Conservation (phyloP, 2,329 filamentous ascomycete genomes). For the Parastagonospora avenae region DNA sequence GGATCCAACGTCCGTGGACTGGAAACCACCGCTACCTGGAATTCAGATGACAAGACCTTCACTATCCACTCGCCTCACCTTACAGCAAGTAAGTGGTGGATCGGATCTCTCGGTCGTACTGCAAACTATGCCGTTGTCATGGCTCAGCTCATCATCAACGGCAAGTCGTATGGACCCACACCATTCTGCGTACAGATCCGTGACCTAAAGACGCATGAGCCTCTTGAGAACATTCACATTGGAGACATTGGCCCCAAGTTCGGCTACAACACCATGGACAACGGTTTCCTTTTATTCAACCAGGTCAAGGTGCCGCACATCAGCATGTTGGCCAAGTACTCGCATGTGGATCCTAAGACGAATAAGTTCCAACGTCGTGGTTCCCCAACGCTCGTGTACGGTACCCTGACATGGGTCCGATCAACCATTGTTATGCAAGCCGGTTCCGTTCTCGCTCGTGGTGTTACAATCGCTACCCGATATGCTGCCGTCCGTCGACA, state of each 20-base stretch:
- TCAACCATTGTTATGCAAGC: slow-evolving; percentile 76
- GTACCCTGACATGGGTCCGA: slow-evolving; percentile 76
- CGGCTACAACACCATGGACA: slow-evolving; percentile 82
- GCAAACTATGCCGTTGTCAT: slow-evolving; percentile 81
- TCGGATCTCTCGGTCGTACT: slow-evolving; percentile 75
- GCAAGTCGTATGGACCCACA: slow-evolving; percentile 74
- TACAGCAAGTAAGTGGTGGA: slow-evolving; percentile 85
- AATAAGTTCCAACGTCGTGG: slow-evolving; percentile 71
- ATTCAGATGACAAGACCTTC: slow-evolving; percentile 74
- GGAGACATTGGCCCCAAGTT: slow-evolving; percentile 84
- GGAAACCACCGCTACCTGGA: slow-evolving; percentile 76
- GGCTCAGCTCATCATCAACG: slow-evolving; percentile 73
- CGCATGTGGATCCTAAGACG: slow-evolving; percentile 69
- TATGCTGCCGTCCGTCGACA: slow-evolving; percentile 77
- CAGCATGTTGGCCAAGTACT: slow-evolving; percentile 75
- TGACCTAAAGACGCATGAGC: slow-evolving; percentile 57
- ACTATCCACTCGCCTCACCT: slow-evolving; percentile 74
- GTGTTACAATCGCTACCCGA: slow-evolving; percentile 77
- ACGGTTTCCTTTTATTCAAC: slow-evolving; percentile 79
- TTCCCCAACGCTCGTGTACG: slow-evolving; percentile 72
- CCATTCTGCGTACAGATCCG: slow-evolving; percentile 77
- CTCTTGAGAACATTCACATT: slow-evolving; percentile 63
- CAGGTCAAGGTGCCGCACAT: slow-evolving; percentile 75
- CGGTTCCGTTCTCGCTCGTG: slow-evolving; percentile 72
- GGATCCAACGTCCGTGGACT: slow-evolving; percentile 69